Conservation (phyloP, 2,329 filamentous ascomycete genomes). For the Epichloe scottii region DNA sequence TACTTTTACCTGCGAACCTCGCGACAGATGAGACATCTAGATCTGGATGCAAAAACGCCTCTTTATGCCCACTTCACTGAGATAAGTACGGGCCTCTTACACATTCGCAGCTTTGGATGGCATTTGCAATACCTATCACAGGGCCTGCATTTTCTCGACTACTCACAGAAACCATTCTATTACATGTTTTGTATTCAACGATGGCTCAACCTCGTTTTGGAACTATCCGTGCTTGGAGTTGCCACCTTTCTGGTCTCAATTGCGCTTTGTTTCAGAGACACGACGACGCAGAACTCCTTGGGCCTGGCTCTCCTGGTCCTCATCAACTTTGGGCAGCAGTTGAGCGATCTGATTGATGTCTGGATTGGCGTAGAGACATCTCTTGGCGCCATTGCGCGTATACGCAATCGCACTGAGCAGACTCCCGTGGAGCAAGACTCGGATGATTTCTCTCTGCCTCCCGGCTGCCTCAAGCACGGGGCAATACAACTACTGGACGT, state of each 20-base stretch:
- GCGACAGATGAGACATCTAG: slow-evolving; percentile 16
- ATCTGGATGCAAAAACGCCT: slow-evolving; percentile 17
- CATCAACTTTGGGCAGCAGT: not conserved
- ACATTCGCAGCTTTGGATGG: slow-evolving; percentile 24
- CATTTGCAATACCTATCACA: slow-evolving; percentile 7
- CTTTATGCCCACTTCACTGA: slow-evolving; percentile 17
- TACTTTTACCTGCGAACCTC: slow-evolving; percentile 18
- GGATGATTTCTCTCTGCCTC: not conserved
- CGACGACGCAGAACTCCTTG: slow-evolving; percentile 13
- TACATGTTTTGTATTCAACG: slow-evolving; percentile 35
- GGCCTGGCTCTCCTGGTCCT: not conserved
- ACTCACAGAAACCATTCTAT: slow-evolving; percentile 20
- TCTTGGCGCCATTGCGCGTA: slow-evolving; percentile 1
- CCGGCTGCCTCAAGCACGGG: not conserved
- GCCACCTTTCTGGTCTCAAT: slow-evolving; percentile 32
- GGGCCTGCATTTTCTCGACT: slow-evolving; percentile 18
- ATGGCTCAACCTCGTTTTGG: slow-evolving; percentile 35
- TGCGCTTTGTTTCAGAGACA: slow-evolving; percentile 14
- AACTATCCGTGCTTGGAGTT: slow-evolving; percentile 31
- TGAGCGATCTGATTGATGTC: not conserved
- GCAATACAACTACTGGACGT: not conserved
- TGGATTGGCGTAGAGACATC: slow-evolving; percentile 1
- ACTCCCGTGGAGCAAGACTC: not conserved
- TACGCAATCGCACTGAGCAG: not conserved
- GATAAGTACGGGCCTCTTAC: slow-evolving; percentile 10